Evolutionary conservation across 805 yeast species (phyloP), one percentile per base, ranked within the genome.

Genomic region (Suhomyces sp.): DNA sequence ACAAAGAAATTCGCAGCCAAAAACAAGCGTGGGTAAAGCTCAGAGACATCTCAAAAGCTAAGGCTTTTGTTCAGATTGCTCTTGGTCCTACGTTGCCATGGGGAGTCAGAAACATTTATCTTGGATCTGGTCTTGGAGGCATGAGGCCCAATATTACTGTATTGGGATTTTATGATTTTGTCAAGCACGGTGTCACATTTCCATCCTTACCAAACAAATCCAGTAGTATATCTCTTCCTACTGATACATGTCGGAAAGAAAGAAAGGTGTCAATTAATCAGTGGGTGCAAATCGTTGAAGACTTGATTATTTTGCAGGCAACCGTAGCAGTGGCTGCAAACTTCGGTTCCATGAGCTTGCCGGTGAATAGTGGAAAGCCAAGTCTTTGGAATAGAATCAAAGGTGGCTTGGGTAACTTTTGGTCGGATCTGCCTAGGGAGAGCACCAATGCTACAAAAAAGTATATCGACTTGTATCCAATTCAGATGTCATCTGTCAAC

Each of bases 81-180:
- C 79, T 91, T 9, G 96, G 96, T 0, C 92, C 97, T 0, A 80
- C 87, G 1, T 76, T 94, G 42, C 87, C 91, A 0, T 93, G 98
- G 97, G 98, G 99, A 24, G 96, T 90, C 0, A 77, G 99, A 56
- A 93, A 93, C 65, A 91, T 94, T 8, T 91, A 83, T 54, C 68
- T 93, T 54, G 97, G 97, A 0, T 88, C 96, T 2, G 99, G 99
- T 0, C 74, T 94, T n/a, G 99, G 99, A 6, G 97, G 97, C 10
- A 94, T 94, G 99, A 87, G 83, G 62, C 99, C 99, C 1, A 94
- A 94, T 65, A 92, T 94, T 49, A 90, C 97, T 0, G 96, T 94
- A 0, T 55, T 94, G 31, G 98, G 98, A 0, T 91, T 91, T 63
- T 89, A 86, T 60, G 96, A 93, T 64, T 74, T 86, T 54, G 69